phyloP scores from a whole-genome alignment of 129 eudicot species.

The Saussurea involucrata region DNA sequence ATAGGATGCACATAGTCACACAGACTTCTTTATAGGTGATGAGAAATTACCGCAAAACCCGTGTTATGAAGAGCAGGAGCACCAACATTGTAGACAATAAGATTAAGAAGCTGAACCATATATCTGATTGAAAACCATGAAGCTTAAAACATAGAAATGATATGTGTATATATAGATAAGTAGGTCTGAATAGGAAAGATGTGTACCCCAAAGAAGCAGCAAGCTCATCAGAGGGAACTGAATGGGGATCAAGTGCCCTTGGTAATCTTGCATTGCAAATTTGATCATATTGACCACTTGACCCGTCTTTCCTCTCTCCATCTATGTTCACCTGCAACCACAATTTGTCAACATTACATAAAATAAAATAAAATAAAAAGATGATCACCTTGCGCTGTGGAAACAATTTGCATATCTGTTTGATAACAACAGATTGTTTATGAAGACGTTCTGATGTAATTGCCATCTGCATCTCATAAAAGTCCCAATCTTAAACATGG shows the following conservation, averaged over 20 bases:
- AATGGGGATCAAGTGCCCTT: conserved; percentile 90
- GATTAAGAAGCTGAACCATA: conserved; percentile 96
- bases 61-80: conserved; percentile 97
- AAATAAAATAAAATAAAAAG: neutral
- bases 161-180: neutral
- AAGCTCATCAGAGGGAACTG: conserved; percentile 87
- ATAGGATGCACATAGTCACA: conserved; percentile 8
- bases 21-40: neutral
- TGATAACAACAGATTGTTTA: conserved; percentile 81
- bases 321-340: conserved; percentile 69
- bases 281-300: conserved; percentile 73
- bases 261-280: conserved; percentile 88
- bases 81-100: conserved; percentile 66
- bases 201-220: conserved; percentile 82
- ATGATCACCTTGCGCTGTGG: conserved; percentile 79
- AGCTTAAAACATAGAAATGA: neutral
- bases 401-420: conserved; percentile 95
- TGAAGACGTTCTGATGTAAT: conserved; percentile 89
- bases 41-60: conserved; percentile 85
- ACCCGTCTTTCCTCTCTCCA: conserved; percentile 69
- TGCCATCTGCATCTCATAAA: too few relatives aligned
- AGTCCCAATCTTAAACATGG: too few relatives aligned
- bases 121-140: conserved; percentile 42
- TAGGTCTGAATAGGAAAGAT: neutral
- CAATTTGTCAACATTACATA: too few relatives aligned